Evolutionary conservation across 495 filamentous ascomycete genomes (phyloP).

Genomic region (Pseudevernia furfuracea): DNA sequence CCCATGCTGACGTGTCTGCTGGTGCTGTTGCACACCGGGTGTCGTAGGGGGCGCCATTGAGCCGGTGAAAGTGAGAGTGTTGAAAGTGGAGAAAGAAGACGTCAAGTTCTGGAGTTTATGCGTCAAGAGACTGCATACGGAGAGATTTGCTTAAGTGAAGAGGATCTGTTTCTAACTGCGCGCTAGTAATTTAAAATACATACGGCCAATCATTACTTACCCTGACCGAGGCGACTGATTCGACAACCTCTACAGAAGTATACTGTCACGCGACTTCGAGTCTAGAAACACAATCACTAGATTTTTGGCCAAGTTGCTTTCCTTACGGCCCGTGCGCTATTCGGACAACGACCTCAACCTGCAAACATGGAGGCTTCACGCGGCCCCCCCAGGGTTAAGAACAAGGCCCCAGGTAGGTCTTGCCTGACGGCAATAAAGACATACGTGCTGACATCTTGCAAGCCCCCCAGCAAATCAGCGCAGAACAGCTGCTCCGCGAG

Average conservation of each 20-base stretch:
- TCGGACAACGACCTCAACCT: not conserved
- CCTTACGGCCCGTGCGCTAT: not conserved
- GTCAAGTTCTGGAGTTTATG: not conserved
- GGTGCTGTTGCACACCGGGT: conserved; percentile 23
- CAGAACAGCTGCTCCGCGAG: conserved; percentile 95
- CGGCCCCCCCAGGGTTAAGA: conserved; percentile 92
- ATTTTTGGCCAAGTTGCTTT: not conserved
- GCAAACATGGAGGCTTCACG: conserved; percentile 78
- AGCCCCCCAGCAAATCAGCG: conserved; percentile 80
- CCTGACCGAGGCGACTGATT: too few relatives aligned
- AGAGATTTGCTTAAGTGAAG: too few relatives aligned
- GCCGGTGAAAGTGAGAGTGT: conserved; percentile 34
- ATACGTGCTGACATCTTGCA: conserved; percentile 6
- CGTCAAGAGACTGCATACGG: not conserved
- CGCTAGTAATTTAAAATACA: conserved; percentile 3
- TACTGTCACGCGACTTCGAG: not conserved
- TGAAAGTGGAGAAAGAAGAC: not conserved
- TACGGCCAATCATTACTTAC: not conserved
- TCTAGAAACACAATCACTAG: not conserved
- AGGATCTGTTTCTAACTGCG: not conserved
- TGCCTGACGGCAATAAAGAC: conserved; percentile 13
- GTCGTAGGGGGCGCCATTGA: conserved; percentile 55
- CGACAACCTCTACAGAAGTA: not conserved
- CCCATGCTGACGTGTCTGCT: conserved; percentile 25
- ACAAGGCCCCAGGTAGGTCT: conserved; percentile 64